Evolutionary conservation across 2,329 filamentous ascomycete genomes (phyloP), one percentile per base, ranked within the genome.

Genomic region (Aureobasidium vineae): DNA sequence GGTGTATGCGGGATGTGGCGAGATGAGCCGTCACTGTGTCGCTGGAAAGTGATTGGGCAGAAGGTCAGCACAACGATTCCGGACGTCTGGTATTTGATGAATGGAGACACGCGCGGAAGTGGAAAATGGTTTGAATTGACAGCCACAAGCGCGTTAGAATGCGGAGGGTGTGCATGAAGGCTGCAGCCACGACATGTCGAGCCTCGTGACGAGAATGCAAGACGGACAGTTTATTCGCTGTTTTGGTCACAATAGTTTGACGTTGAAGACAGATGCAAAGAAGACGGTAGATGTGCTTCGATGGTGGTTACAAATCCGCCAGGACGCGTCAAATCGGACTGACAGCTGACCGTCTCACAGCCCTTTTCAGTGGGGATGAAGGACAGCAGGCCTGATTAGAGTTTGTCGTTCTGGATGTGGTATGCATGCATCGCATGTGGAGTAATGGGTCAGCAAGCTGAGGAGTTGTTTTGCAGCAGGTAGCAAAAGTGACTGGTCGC

Each of bases 171-270:
- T 43, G 60, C 47, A 63, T 43, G 47, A 16, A 40, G 40, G 47
- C 60, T 53, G 60, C 60, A 63, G 60, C 60, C 36, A 63, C 60
- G 23, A 19, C 15, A 5, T 63, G 60, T 53, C 47, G 28, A 41
- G 36, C 23, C 31, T 40, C 23, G 47, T 53, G 47, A 63, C 60
- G 47, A 63, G 47, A 49, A 63, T 41, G 47, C 60, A 63, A 26
- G 47, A 53, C 31, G 47, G 36, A 63, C 33, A 13, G 36, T 28
- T 16, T 59, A 26, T 7, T 31, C 31, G 21, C 15, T 19, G 38
- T 23, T 21, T 19, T 8, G 13, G 15, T 33, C 33, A 43, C 36
- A 33, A 16, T 21, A 8, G 53, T 7, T 10, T 1, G 43, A 63
- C 33, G 21, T 15, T 41, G n/a, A 16, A n/a, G 43, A 21, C 13